Evolutionary conservation across 2,329 filamentous ascomycete species (phyloP), one percentile per base, ranked within the genome.

Genomic region (Coleophoma crateriformis): DNA sequence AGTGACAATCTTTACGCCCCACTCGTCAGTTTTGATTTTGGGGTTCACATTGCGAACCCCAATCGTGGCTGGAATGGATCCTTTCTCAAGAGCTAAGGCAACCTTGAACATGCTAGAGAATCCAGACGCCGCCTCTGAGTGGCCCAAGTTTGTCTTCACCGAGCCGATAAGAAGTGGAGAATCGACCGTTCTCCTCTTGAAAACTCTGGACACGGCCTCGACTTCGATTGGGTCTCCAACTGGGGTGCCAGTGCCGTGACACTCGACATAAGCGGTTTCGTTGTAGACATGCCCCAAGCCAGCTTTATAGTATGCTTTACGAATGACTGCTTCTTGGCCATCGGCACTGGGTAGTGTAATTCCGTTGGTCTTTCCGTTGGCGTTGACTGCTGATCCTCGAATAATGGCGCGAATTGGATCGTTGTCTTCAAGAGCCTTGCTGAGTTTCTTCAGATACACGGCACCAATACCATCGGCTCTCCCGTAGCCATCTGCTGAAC

Each of bases 391-490:
- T 0, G 72, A 78, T 5, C 70, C 75, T n/a, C 77, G 71, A 49
- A 84, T 76, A 15, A 82, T 69, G 6, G 71, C 74, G 4, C 76
- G 71, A 48, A 82, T 78, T 0, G 74, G 75, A 58, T 86, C 80
- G n/a, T 77, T 76, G 54, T 81, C 76, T 10, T 67, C 66, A 7
- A 85, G 56, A 1, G 83, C 84, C 59, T 82, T 75, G 8, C 69
- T 66, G 0, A 85, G 65, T 1, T 72, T 72, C 63, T 86, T 86
- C 41, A 87, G 58, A 8, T 84, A 59, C 1, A 87, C 62, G 8
- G 78, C 72, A 0, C 73, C 79, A 22, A 80, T 69, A 1, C 81
- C 84, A 55, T 87, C 84, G 1, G 80, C 82, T 43, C 82, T 70
- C 0, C 77, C 81, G 57, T 86, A 87, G 1, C 84, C 84, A 51